Evolutionary conservation across 257 asterid genomes (phyloP), one percentile per base, ranked within the genome.

Genomic region (Nicotiana tabacum): DNA sequence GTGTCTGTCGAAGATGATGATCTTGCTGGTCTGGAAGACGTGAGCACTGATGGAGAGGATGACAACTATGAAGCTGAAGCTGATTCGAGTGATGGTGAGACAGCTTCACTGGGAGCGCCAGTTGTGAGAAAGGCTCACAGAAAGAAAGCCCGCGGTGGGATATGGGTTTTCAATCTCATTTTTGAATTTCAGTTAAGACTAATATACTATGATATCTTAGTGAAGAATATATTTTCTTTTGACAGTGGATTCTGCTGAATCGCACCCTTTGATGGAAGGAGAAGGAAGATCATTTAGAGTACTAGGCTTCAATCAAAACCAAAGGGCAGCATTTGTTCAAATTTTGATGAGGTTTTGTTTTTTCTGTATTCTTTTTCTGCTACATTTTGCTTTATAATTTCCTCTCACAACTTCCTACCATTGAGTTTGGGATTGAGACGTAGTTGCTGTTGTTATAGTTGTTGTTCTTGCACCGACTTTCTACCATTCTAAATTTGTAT

Each of bases 51-150:
- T 70, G 98, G 92, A 66, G 98, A 94, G 85, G 98, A 96, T 84
- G 99, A 94, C 86, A 96, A 91, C 86, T 96, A 92, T 87, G 98
- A 96, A 87, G 99, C 96, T 83, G 98, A 96, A 89, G 99, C 95
- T 82, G 98, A 96, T 78, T 86, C 91, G 76, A 90, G 95, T 43
- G 99, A 94, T 89, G 92, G 91, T n/a, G 99, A 96, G 89, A 85
- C 92, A 79, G 89, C 89, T 89, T 66, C 93, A 48, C 51, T 81
- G 85, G 98, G 96, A 85, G 90, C 92, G 77, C 86, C 96, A 84
- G 78, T 89, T 70, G 88, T 86, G 77, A 90, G 92, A 81, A 94
- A 83, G 81, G 89, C 97, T 58, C 85, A 87, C 87, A 86, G 90
- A 84, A 96, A 92, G 88, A 90, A 89, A 89, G 80, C 87, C 83